These are phyloP conservation scores for Entomortierella lignicola DNA, from an alignment of 192 early-diverging fungal genomes.

Conservation along the genomic window DNA sequence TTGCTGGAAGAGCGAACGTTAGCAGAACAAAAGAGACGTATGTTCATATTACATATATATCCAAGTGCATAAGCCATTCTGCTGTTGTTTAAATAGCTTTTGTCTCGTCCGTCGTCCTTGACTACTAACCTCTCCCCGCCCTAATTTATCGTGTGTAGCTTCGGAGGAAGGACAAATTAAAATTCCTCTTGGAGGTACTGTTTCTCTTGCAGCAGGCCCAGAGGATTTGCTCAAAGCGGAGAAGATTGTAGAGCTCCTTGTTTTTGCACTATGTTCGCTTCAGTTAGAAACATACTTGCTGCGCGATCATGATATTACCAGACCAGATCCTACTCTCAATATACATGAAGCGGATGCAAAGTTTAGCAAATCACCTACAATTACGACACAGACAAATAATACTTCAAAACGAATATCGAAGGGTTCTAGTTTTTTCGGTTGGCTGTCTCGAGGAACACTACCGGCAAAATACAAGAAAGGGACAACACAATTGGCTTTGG, in stretches of 20 bases:
- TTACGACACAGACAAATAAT: conserved; percentile 17
- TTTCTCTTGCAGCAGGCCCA: conserved; percentile 19
- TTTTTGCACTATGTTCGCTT: conserved; percentile 82
- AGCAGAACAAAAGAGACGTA: conserved; percentile 29
- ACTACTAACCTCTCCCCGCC: too few relatives aligned
- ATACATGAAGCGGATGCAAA: conserved; percentile 21
- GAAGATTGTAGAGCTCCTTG: conserved; percentile 77
- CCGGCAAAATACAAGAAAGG: conserved; percentile 40
- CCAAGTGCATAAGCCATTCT: not conserved
- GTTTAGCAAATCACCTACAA: conserved; percentile 7
- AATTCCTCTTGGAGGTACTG: conserved; percentile 38
- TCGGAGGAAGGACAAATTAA: not conserved
- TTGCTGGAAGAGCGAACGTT: conserved; percentile 29
- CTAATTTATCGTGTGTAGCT: not conserved
- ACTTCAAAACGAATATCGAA: conserved; percentile 49
- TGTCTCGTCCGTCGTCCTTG: too few relatives aligned
- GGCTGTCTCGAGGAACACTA: conserved; percentile 40
- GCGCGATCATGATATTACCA: conserved; percentile 73
- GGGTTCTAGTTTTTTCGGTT: conserved; percentile 43
- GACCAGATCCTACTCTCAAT: conserved; percentile 14
- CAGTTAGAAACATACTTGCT: conserved; percentile 80
- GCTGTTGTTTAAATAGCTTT: too few relatives aligned
- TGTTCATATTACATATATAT: not conserved
- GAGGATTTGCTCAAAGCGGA: conserved; percentile 74
- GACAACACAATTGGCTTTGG: conserved; percentile 28